A percentile compares a stretch with the other conserved stretches of the same genome.
phyloP scores from a whole-genome alignment of 2,329 filamentous ascomycete species.

The Talaromyces verruculosus region DNA sequence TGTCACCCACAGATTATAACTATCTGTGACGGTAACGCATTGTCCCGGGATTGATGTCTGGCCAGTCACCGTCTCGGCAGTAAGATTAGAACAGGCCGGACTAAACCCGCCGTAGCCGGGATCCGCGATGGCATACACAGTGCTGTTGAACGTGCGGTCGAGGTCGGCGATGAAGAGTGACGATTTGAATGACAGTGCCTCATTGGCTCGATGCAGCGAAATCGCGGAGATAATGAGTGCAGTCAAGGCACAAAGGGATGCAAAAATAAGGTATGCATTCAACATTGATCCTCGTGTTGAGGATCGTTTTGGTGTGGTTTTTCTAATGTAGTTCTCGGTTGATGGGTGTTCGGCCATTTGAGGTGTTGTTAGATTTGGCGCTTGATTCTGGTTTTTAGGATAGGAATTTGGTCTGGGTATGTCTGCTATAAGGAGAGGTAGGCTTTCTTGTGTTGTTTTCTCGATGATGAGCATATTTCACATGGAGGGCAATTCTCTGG shows the following conservation, averaged over 20 bases:
- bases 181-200: neutral
- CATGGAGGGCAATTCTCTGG: neutral
- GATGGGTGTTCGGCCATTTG: neutral
- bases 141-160: neutral
- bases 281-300: neutral
- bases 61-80: neutral
- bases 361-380: neutral
- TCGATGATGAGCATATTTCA: neutral
- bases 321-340: neutral
- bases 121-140: neutral
- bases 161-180: neutral
- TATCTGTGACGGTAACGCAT: neutral
- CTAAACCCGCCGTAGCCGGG: neutral
- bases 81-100: neutral
- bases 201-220: neutral
- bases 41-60: neutral
- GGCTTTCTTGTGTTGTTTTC: neutral
- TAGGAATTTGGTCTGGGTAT: neutral
- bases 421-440: neutral
- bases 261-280: neutral
- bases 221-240: neutral
- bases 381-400: neutral
- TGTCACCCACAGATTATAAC: conserved; percentile 2
- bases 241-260: neutral
- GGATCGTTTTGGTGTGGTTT: neutral